Conservation (phyloP, 345 rosid genomes). For the Gossypium turneri region DNA sequence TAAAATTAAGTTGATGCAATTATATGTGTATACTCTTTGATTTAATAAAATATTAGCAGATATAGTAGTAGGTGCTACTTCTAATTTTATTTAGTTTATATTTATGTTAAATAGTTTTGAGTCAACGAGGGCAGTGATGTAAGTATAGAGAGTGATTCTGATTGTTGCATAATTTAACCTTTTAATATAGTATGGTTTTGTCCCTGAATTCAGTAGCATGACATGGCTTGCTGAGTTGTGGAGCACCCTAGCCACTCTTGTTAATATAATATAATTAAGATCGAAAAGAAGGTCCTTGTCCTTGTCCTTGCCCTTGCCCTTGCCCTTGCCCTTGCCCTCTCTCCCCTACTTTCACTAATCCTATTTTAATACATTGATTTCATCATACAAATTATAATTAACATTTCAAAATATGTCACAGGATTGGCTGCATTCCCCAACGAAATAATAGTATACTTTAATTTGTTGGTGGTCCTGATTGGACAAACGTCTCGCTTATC, state of each 20-base stretch:
- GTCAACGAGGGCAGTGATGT: neutral
- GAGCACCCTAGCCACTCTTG: neutral
- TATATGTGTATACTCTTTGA: neutral
- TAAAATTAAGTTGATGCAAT: neutral
- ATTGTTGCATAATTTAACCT: neutral
- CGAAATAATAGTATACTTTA: too few relatives aligned
- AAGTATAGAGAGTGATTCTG: neutral
- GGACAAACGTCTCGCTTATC: too few relatives aligned
- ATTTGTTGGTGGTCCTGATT: neutral
- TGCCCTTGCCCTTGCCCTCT: neutral
- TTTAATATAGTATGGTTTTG: neutral
- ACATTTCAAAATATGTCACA: neutral
- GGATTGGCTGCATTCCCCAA: too few relatives aligned
- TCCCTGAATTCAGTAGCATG: neutral
- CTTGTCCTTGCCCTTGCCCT: neutral
- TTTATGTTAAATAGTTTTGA: neutral
- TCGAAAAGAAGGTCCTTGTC: neutral
- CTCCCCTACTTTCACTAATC: neutral
- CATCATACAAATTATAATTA: neutral
- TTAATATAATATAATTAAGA: neutral
- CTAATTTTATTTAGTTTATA: neutral
- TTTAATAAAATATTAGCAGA: neutral
- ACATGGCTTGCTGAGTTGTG: slow-evolving; percentile 3
- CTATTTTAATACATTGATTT: neutral
- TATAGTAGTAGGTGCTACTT: neutral